Base-by-base conservation (phyloP, 192 early-diverging fungal genomes). In the Cetraspora pellucida region DNA sequence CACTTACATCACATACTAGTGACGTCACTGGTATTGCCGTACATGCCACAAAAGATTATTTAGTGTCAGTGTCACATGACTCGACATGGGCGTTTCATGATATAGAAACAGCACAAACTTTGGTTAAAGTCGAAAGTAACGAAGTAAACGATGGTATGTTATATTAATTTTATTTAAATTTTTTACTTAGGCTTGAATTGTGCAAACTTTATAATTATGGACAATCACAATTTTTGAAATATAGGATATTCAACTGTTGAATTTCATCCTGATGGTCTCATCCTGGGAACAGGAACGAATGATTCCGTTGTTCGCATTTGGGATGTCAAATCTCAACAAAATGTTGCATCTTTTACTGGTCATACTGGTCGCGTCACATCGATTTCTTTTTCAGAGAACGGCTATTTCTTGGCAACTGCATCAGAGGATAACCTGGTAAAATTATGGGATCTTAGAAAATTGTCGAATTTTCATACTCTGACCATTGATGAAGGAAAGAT, bases 391-490 rank as follows among this genome's bases (percentile, higher is more conserved):
- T 92, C 91, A 60, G 96, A 97, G 72, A 97, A 97, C 81, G 97
- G 97, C 47, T 98, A 97, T 81, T 86, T 93, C 77, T 88, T 99
- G 77, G 95, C 93, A 14, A 92, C 96, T 21, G 86, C 86, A 28
- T 86, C 90, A 0, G 88, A 90, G 68, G 89, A 89, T 49, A 82
- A 88, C n/a, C 74, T 90, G 23, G 94, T 96, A 7, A 91, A 90
- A 66, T 80, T 97, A 63, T 99, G 97, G 97, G 96, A 99, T 86
- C 86, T 99, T 68, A 89, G 97, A 76, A 99, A 96, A 55, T 85
- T 96, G 49, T 85, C 85, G 58, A 85, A 88, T 70, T 83, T 90
- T 65, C 86, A 94, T 59, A 90, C 86, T 44, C 80, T 95, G 43
- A 84, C 87, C 63, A 72, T 94, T 66, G 85, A 81, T n/a, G 81